Percentiles rank a stretch among this genome's conserved stretches.
Conservation (phyloP, 225 moss, liverwort and hornwort genomes). For the Takakia lepidozioides region DNA sequence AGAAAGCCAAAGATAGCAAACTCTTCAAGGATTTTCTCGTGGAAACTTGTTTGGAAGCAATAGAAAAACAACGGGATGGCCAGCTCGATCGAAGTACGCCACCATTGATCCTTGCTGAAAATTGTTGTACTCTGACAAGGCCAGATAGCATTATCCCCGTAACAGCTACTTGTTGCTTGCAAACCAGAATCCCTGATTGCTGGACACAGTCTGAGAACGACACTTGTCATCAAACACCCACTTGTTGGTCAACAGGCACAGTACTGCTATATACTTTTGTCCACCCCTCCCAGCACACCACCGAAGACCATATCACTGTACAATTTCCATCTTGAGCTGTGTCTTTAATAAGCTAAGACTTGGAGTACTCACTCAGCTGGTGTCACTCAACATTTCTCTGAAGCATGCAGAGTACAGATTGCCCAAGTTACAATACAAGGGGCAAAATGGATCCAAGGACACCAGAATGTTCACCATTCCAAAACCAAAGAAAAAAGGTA, state of each 20-base stretch:
- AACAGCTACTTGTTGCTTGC: too few relatives aligned
- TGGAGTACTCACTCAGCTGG: too few relatives aligned
- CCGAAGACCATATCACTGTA: background rate
- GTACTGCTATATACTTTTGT: background rate
- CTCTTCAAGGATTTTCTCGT: constrained; percentile 64
- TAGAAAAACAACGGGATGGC: constrained; percentile 37
- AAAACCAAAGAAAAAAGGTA: constrained; percentile 7
- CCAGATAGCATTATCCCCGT: too few relatives aligned
- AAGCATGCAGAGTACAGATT: constrained; percentile 32
- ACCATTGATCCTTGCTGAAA: background rate
- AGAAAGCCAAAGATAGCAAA: constrained; percentile 21
- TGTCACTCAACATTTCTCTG: too few relatives aligned
- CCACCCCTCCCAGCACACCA: background rate
- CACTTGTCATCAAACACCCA: too few relatives aligned
- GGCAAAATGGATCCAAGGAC: constrained; percentile 28
- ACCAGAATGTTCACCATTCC: constrained; percentile 55
- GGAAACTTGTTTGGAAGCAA: constrained; percentile 57
- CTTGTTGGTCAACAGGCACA: too few relatives aligned
- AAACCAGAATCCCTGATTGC: too few relatives aligned
- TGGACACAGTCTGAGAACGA: too few relatives aligned
- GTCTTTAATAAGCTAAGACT: too few relatives aligned
- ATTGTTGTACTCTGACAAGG: too few relatives aligned
- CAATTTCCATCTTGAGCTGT: background rate
- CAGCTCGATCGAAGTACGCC: constrained; percentile 35
- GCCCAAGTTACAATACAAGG: constrained; percentile 63